Conservation (phyloP, 257 asterid genomes). For the Solanum acaule region DNA sequence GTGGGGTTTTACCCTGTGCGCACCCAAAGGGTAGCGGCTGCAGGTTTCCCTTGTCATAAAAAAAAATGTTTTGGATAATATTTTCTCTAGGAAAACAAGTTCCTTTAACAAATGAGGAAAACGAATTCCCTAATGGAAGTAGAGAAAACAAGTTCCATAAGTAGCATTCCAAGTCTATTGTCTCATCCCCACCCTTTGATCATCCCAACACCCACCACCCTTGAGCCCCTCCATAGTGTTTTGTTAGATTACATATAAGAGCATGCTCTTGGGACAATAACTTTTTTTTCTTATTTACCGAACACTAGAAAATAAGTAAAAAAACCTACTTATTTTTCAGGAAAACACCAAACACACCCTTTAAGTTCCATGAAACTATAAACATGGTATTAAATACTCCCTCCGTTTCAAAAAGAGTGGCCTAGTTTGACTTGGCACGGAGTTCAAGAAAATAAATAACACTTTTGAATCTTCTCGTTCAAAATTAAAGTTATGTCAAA, state of each 20-base stretch:
- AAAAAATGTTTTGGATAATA: neutral
- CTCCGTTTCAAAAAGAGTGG: too few relatives aligned
- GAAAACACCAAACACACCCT: neutral
- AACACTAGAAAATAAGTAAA: neutral
- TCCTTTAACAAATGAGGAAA: neutral
- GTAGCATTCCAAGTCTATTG: neutral
- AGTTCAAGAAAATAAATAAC: too few relatives aligned
- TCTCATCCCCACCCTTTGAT: neutral
- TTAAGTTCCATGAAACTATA: neutral
- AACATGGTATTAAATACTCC: neutral
- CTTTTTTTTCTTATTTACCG: neutral
- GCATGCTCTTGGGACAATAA: neutral
- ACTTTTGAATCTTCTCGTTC: too few relatives aligned
- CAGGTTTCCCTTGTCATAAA: too few relatives aligned
- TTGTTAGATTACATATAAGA: neutral
- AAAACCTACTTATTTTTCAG: neutral
- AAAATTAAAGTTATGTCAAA: too few relatives aligned
- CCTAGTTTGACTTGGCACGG: too few relatives aligned
- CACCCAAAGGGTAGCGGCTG: too few relatives aligned
- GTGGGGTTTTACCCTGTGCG: too few relatives aligned
- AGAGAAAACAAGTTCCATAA: neutral
- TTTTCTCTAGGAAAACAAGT: neutral
- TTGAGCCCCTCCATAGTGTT: neutral
- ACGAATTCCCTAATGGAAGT: neutral
- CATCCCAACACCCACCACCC: neutral